Percentiles rank a stretch among this genome's conserved stretches.
These are phyloP conservation scores for Pythium sukuiense DNA, from an alignment of 352 stramenopile genomes.

Conservation along the genomic window DNA sequence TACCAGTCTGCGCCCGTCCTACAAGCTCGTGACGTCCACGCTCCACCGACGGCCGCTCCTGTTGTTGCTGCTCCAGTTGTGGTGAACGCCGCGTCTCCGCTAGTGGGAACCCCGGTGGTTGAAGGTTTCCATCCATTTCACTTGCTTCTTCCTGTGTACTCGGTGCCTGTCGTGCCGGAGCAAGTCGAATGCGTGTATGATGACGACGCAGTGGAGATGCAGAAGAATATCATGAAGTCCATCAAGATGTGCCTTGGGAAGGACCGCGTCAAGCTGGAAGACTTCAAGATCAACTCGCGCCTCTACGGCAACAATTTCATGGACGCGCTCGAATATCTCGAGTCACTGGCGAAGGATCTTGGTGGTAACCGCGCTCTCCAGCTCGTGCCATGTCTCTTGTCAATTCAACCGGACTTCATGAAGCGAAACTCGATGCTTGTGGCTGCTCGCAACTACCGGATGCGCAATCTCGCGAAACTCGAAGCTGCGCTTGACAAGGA, in stretches of 20 bases:
- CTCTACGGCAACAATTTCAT: conserved; percentile 83
- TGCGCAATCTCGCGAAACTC: conserved; percentile 43
- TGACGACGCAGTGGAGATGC: conserved; percentile 55
- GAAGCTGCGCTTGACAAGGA: conserved; percentile 33
- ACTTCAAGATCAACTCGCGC: conserved; percentile 82
- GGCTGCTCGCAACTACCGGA: conserved; percentile 47
- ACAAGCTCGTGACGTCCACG: background rate
- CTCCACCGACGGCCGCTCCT: background rate
- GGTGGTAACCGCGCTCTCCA: conserved; percentile 52
- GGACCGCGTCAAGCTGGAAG: conserved; percentile 54
- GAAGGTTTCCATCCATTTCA: conserved; percentile 49
- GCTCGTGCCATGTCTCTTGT: conserved; percentile 65
- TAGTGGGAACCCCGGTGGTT: background rate
- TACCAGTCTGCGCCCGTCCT: background rate
- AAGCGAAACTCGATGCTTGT: conserved; percentile 59
- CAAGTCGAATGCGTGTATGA: conserved; percentile 63
- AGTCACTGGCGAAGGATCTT: conserved; percentile 68
- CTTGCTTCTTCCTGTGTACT: conserved; percentile 47
- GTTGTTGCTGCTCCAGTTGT: background rate
- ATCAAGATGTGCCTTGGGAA: conserved; percentile 70
- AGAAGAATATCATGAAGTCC: conserved; percentile 71
- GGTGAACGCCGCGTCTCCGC: background rate
- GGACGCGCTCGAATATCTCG: conserved; percentile 64
- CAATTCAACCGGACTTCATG: conserved; percentile 59
- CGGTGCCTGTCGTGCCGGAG: conserved; percentile 49